These are phyloP conservation scores for Cutaneotrichosporon sp. DNA, from an alignment of 1,284 basidiomycete species.

Conservation along the genomic window DNA sequence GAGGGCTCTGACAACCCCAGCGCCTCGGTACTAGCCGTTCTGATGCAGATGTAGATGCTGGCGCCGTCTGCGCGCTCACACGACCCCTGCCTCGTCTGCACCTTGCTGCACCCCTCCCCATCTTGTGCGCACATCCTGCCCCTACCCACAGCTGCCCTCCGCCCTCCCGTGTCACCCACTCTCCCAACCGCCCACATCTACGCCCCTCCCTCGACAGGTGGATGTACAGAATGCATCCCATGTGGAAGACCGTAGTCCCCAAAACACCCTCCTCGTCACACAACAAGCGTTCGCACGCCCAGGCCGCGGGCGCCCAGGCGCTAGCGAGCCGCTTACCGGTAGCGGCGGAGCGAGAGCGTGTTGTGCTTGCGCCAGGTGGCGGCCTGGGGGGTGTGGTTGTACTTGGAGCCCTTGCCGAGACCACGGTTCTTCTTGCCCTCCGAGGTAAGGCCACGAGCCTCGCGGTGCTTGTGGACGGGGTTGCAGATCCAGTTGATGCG, in stretches of 20 bases:
- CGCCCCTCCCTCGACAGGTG: too few species aligned
- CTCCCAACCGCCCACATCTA: not conserved
- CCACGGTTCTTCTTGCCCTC: slow-evolving; percentile 84
- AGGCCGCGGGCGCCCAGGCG: slow-evolving; percentile 17
- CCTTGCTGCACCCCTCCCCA: not conserved
- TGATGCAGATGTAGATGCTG: not conserved
- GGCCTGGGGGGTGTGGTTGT: slow-evolving; percentile 91
- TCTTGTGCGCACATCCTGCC: not conserved
- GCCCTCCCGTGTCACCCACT: too few species aligned
- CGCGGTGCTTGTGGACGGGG: slow-evolving; percentile 98
- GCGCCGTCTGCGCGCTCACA: not conserved
- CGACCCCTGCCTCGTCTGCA: not conserved
- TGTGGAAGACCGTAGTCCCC: not conserved
- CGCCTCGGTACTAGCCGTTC: not conserved
- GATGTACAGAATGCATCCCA: slow-evolving; percentile 16
- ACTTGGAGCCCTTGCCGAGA: slow-evolving; percentile 90
- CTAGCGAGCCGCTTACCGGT: slow-evolving; percentile 68
- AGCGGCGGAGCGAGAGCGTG: slow-evolving; percentile 95
- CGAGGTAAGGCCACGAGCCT: slow-evolving; percentile 94
- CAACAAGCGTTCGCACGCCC: not conserved
- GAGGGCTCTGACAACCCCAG: not conserved
- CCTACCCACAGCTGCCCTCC: too few species aligned
- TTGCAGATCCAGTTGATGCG: slow-evolving; percentile 96
- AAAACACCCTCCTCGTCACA: slow-evolving; percentile 1
- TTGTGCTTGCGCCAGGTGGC: slow-evolving; percentile 98